A percentile compares a stretch with the other conserved stretches of the same genome.
Conservation (phyloP, 1,284 basidiomycete genomes). For the Tilletia horrida region DNA sequence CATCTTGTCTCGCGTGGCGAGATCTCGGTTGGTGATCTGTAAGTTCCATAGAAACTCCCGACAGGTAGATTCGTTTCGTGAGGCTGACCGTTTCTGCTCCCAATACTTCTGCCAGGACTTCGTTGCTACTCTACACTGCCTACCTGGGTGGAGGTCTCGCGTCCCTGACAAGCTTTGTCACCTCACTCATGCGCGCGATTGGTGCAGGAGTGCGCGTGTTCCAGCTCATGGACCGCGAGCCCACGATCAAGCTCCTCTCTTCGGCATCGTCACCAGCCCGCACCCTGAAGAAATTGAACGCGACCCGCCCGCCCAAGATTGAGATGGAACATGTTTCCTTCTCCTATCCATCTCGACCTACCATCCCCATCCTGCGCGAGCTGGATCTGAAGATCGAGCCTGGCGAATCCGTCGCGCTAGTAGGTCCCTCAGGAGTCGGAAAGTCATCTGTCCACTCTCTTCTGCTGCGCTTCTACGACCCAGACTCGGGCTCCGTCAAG, state of each 20-base stretch:
- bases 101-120: slow-evolving; percentile 50
- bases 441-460: slow-evolving; percentile 88
- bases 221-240: slow-evolving; percentile 72
- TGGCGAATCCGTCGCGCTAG: slow-evolving; percentile 54
- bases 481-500: slow-evolving; percentile 72
- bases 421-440: slow-evolving; percentile 55
- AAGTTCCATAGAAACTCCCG: neutral
- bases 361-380: slow-evolving; percentile 53
- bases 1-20: slow-evolving; percentile 79
- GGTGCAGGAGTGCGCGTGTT: slow-evolving; percentile 91
- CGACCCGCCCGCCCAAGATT: slow-evolving; percentile 34
- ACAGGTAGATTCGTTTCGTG: neutral
- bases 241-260: slow-evolving; percentile 34
- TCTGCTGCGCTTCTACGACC: slow-evolving; percentile 88
- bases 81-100: neutral
- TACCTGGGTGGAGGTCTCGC: slow-evolving; percentile 69
- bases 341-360: slow-evolving; percentile 55
- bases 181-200: slow-evolving; percentile 66
- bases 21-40: slow-evolving; percentile 63
- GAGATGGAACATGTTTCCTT: slow-evolving; percentile 57
- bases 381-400: slow-evolving; percentile 54
- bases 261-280: slow-evolving; percentile 4
- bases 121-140: slow-evolving; percentile 85
- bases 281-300: slow-evolving; percentile 22
- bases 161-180: slow-evolving; percentile 57